Evolutionary conservation across 73 alveolate species (phyloP), one percentile per base, ranked within the genome.

Genomic region (Effrenium voratum): DNA sequence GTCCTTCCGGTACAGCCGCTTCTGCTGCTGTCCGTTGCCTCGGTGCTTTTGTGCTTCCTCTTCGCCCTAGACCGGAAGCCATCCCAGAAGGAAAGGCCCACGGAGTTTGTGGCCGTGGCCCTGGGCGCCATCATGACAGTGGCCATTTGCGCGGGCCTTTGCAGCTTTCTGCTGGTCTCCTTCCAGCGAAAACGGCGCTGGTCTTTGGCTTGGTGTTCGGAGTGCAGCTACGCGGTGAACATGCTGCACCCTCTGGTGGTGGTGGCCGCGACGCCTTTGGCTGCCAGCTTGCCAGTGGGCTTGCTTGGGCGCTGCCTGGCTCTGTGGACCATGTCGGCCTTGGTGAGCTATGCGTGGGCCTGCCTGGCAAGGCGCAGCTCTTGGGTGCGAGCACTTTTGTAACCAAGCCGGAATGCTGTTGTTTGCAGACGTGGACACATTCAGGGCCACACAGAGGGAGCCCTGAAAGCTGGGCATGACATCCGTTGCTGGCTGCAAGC

Each of bases 211-310:
- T 47, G 36, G 3, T 6, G 46, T 30, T 82, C 92, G 16, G 30
- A 38, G 50, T 49, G 46, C 49, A 82, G 92, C 92, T 82, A 82
- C 49, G 92, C 92, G 2, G 92, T 82, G 47, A 82, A 82, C 52
- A 10, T 82, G 50, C 49, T 82, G 75, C 92, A 82, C 73, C 92
- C 92, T 8, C 36, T 50, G 50, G 49, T 82, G 46, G 92, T 82
- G 47, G 92, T 82, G 36, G 47, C 49, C 22, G 28, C 49, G 3
- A 82, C 92, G 10, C 92, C 92, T 3, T 24, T 50, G 5, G 92
- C 49, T 47, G 60, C 49, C 16, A 60, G 36, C 32, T 50, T 82
- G 6, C 73, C 92, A 19, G 22, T 82, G 75, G 92, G 92, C 22
- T 82, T 82, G 92, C n/a, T 82, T 4, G 73, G 28, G 46, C 92